Conservation (phyloP, 2,329 filamentous ascomycete species). For the Xylariaceae sp. region DNA sequence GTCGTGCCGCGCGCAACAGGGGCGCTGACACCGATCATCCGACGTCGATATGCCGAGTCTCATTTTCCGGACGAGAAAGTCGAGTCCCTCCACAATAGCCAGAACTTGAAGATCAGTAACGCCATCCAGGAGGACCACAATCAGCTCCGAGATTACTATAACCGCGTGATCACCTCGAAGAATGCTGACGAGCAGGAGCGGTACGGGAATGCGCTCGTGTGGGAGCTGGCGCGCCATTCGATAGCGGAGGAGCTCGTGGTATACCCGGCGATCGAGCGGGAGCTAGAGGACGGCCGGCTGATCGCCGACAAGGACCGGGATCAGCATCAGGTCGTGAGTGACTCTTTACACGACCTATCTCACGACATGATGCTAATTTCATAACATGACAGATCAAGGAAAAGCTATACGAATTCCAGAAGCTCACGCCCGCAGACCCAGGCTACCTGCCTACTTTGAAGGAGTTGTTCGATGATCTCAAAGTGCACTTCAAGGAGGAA, state of each 20-base stretch:
- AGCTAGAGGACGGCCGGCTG: conserved; percentile 34
- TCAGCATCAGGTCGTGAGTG: conserved; percentile 24
- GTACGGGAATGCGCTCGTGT: conserved; percentile 47
- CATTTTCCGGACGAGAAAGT: conserved; percentile 9
- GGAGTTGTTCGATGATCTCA: conserved; percentile 36
- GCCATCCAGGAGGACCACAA: conserved; percentile 22
- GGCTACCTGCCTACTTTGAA: conserved; percentile 40
- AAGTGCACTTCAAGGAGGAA: conserved; percentile 39
- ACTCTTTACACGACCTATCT: no score
- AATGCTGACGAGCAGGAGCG: conserved; percentile 39
- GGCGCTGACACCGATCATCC: background rate
- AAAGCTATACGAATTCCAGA: conserved; percentile 40
- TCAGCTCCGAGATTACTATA: conserved; percentile 33
- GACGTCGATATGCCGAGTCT: conserved; percentile 5
- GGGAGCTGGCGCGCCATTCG: conserved; percentile 47
- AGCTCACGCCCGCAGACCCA: conserved; percentile 32
- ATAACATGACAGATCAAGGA: conserved; percentile 38
- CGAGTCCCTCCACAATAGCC: conserved; percentile 7
- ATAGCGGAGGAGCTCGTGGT: conserved; percentile 46
- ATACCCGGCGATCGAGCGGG: conserved; percentile 41
- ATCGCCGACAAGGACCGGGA: conserved; percentile 38
- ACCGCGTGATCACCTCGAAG: conserved; percentile 36
- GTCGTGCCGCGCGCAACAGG: background rate
- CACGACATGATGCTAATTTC: no score
- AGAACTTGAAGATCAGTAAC: conserved; percentile 13